These are phyloP conservation scores for Salix suchowensis DNA, from an alignment of 345 rosid genomes.

Conservation along the genomic window DNA sequence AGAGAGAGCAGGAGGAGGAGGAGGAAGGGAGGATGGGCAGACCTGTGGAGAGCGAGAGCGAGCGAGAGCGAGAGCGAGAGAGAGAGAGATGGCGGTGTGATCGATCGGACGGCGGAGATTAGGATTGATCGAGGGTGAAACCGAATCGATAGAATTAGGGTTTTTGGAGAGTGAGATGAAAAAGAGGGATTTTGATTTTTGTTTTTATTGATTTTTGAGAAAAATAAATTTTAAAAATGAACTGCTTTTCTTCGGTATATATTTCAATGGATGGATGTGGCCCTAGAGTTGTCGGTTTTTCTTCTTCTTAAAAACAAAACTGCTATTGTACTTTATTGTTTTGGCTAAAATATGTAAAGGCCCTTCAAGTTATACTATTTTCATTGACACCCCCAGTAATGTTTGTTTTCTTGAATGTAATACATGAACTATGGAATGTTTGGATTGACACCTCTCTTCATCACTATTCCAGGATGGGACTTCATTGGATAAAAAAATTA, in stretches of 20 bases:
- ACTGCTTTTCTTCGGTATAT: neutral
- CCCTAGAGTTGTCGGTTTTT: neutral
- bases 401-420: too few species aligned
- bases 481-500: neutral
- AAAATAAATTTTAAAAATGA: neutral
- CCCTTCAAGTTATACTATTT: neutral
- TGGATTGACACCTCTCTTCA: neutral
- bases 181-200: neutral
- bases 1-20: neutral
- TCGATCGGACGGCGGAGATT: conserved; percentile 21
- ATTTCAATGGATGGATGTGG: neutral
- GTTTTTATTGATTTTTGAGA: neutral
- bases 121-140: conserved; percentile 46
- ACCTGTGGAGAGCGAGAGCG: neutral
- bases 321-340: neutral
- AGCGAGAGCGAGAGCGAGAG: neutral
- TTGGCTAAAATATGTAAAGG: neutral
- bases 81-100: neutral
- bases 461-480: too few species aligned
- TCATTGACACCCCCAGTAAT: neutral
- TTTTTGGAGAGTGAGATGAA: conserved; percentile 22
- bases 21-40: neutral
- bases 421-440: neutral
- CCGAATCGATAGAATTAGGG: conserved; percentile 46
- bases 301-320: neutral